Base-by-base conservation (phyloP, 2,329 filamentous ascomycete genomes). In the Phaeophleospora eucalypticola region DNA sequence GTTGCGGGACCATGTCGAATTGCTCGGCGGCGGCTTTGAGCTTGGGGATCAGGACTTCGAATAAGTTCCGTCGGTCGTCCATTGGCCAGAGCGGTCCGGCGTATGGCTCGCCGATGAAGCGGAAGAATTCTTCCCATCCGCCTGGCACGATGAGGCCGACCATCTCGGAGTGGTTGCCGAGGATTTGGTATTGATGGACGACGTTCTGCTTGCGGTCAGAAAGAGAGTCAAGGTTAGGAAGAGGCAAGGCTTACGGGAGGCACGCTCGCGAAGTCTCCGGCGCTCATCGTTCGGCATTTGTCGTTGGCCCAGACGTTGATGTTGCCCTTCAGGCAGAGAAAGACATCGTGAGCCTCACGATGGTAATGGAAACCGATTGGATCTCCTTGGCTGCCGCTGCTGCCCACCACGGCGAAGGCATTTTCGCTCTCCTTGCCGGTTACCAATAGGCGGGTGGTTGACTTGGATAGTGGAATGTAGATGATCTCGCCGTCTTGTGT, bases 81-180 rank as follows among this genome's bases (percentile, higher is more conserved):
- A 78, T 72, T 1, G 78, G 78, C 14, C 77, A 70, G 16, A 53
- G 43, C 2, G 60, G 57, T 1, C 78, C 77, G 3, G 64, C 52
- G 46, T 75, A 80, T 0, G 73, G 66, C 59, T 81, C 78, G 20
- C 71, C 71, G 6, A 81, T 71, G 57, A 78, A 75, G 41, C 78
- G 71, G 66, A 81, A 82, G 66, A 82, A 81, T 54, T 81, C 77
- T 20, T 79, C 67, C 79, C 78, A 81, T 57, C 78, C 77, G 4
- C 77, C 78, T 0, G 78, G 78, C 0, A 75, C 75, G 20, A 81
- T 74, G 3, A 82, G 61, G 12, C 78, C 77, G 1, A 77, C 63
- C 16, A 72, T 71, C 51, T 81, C 79, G 2, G 76, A 77, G 51
- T 80, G 75, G 0, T 75, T 69, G 1, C 76, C 76, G 1, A 78